These are phyloP conservation scores for Pichia scutulata DNA, from an alignment of 805 yeast species.

Conservation along the genomic window DNA sequence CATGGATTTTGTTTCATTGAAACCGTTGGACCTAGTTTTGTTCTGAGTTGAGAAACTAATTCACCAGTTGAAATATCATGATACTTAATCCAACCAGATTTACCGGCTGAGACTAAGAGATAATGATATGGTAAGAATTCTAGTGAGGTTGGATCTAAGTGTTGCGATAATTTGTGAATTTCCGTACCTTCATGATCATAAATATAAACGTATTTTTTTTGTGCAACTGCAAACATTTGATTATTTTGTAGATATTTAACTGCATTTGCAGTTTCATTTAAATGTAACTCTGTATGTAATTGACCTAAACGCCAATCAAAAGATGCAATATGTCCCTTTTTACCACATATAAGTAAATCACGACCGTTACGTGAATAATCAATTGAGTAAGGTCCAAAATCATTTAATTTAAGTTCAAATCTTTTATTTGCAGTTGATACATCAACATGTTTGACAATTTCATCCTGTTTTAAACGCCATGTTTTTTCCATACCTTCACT, in stretches of 20 bases:
- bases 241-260: conserved; percentile 88
- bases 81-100: conserved; percentile 80
- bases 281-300: conserved; percentile 70
- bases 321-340: conserved; percentile 90
- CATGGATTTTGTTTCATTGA: conserved; percentile 88
- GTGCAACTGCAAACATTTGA: conserved; percentile 94
- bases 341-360: conserved; percentile 75
- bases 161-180: conserved; percentile 85
- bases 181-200: conserved; percentile 90
- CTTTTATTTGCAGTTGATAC: conserved; percentile 64
- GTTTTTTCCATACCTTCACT: conserved; percentile 96
- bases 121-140: conserved; percentile 93
- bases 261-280: conserved; percentile 85
- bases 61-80: conserved; percentile 95
- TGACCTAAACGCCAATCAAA: conserved; percentile 92
- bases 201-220: conserved; percentile 86
- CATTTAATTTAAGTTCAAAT: conserved; percentile 62
- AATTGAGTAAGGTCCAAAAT: conserved; percentile 78
- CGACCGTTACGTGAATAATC: conserved; percentile 88
- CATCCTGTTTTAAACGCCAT: conserved; percentile 73
- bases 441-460: conserved; percentile 71
- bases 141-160: conserved; percentile 72
- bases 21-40: conserved; percentile 85
- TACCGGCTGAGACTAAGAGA: conserved; percentile 79
- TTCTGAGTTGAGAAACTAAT: conserved; percentile 72